These are phyloP conservation scores for Trichosporon asahii DNA, from an alignment of 1,284 basidiomycete genomes.

Conservation along the genomic window DNA sequence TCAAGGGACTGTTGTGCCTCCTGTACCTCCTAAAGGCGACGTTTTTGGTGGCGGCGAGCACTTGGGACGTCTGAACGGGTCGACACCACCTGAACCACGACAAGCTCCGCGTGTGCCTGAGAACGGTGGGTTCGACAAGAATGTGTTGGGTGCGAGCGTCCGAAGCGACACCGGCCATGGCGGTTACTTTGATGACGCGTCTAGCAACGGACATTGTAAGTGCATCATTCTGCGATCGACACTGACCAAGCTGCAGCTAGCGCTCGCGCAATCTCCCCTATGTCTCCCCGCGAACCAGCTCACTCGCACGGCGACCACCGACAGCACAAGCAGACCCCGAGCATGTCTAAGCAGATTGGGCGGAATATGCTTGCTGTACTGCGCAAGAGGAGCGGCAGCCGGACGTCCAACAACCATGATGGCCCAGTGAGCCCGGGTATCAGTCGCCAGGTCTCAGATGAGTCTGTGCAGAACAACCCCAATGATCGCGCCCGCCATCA, in stretches of 20 bases:
- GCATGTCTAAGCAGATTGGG: conserved; percentile 41
- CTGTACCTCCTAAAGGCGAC: neutral
- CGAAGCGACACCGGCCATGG: neutral
- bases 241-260: neutral
- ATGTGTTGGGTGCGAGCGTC: neutral
- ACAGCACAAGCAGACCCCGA: conserved; percentile 40
- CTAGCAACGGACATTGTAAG: conserved; percentile 9
- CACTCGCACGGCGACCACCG: conserved; percentile 30
- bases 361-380: conserved; percentile 25
- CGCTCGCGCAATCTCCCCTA: neutral
- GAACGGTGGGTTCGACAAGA: conserved; percentile 24
- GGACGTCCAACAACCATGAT: neutral
- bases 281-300: neutral
- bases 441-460: conserved; percentile 30
- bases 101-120: conserved; percentile 32
- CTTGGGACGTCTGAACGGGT: conserved; percentile 20
- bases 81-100: neutral
- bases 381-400: conserved; percentile 7
- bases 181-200: conserved; percentile 1
- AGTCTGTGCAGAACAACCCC: conserved; percentile 4
- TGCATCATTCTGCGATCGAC: neutral
- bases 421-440: neutral
- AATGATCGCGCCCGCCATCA: neutral
- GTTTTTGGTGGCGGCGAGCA: conserved; percentile 17
- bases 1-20: conserved; percentile 11